These are phyloP conservation scores for Hansenula lynferdii DNA, from an alignment of 1,139 yeast species.

Conservation along the genomic window DNA sequence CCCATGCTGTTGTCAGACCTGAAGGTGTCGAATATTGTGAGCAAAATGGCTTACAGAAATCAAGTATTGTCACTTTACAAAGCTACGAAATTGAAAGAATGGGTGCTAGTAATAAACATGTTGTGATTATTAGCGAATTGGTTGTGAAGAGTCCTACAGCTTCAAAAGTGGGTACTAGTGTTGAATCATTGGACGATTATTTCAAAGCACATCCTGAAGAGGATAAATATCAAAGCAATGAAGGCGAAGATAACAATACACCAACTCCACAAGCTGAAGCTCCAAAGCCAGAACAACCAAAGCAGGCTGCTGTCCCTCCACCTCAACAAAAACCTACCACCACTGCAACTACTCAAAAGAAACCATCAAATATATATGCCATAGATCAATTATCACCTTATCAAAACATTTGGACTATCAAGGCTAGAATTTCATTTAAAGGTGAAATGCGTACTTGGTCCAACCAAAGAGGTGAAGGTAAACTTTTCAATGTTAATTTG, in stretches of 20 bases:
- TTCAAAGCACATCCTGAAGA: constrained; percentile 52
- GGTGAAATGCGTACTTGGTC: constrained; percentile 88
- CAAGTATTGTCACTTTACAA: constrained; percentile 23
- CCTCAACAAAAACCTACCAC: constrained; percentile 1
- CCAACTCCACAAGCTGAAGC: constrained; percentile 23
- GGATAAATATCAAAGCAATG: constrained; percentile 29
- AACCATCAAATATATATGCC: constrained; percentile 48
- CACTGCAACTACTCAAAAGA: constrained; percentile 13
- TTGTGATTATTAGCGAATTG: constrained; percentile 48
- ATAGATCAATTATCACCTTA: constrained; percentile 91
- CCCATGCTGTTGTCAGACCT: constrained; percentile 65
- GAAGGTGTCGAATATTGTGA: constrained; percentile 48
- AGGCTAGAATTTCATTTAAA: constrained; percentile 85
- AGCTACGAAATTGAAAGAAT: constrained; percentile 35
- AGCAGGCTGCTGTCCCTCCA: constrained; percentile 2
- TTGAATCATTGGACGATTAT: constrained; percentile 46
- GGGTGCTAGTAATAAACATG: constrained; percentile 47
- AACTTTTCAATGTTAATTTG: constrained; percentile 81
- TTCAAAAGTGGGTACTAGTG: constrained; percentile 35
- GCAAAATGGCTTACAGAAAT: constrained; percentile 39
- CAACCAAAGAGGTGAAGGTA: constrained; percentile 84
- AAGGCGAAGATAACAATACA: constrained; percentile 14
- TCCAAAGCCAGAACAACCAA: constrained; percentile 16
- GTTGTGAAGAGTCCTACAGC: constrained; percentile 40
- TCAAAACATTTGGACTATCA: constrained; percentile 86